Conservation (phyloP, 441 rosid species). For the Geranium incanum region DNA sequence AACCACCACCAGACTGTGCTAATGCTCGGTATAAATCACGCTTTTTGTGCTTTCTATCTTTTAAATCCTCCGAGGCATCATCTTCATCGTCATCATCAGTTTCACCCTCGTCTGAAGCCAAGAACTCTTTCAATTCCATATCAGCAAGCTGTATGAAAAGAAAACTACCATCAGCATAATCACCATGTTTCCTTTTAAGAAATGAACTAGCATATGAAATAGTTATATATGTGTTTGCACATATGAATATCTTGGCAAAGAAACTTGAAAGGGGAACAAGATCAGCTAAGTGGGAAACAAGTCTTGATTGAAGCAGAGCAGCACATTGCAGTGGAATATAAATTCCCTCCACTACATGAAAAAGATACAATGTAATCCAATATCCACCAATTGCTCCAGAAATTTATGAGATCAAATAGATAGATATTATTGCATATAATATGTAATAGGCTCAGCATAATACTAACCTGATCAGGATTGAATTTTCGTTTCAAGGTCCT, state of each 20-base stretch:
- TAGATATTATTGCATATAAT: neutral
- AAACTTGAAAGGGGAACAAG: neutral
- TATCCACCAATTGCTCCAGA: slow-evolving; percentile 1
- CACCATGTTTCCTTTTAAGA: slow-evolving; percentile 1
- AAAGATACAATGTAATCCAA: neutral
- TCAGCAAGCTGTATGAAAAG: slow-evolving; percentile 53
- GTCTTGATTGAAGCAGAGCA: neutral
- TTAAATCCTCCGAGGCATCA: slow-evolving; percentile 24
- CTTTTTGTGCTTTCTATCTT: slow-evolving; percentile 38
- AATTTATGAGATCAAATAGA: neutral
- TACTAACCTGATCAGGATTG: slow-evolving; percentile 63
- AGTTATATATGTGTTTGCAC: neutral
- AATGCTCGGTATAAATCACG: slow-evolving; percentile 57
- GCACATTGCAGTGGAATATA: neutral
- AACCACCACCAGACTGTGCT: slow-evolving; percentile 52
- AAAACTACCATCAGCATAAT: slow-evolving; percentile 18
- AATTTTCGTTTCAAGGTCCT: slow-evolving; percentile 69
- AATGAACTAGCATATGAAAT: neutral
- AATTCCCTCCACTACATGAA: neutral
- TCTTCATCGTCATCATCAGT: slow-evolving; percentile 45
- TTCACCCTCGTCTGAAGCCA: slow-evolving; percentile 83
- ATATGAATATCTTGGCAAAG: neutral
- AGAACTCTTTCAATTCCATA: slow-evolving; percentile 65
- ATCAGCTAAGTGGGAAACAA: neutral
- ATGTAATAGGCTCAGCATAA: slow-evolving; percentile 12